phyloP scores from a whole-genome alignment of 495 filamentous ascomycete genomes.

The Hyaloscypha hepaticicola region DNA sequence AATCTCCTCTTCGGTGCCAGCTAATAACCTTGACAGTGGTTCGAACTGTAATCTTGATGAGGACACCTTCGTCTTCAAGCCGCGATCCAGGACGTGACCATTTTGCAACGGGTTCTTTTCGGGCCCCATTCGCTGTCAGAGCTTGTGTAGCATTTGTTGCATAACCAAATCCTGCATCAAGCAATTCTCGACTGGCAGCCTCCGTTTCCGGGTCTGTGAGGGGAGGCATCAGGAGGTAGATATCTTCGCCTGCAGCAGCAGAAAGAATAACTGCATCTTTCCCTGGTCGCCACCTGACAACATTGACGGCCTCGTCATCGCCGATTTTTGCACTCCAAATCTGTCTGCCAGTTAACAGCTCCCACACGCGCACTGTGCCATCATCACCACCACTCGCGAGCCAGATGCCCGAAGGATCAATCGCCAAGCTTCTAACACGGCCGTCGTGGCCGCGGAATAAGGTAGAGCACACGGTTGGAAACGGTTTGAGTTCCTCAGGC shows the following conservation, averaged over 20 bases:
- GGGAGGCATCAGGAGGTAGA: constrained; percentile 80
- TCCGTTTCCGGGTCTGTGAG: constrained; percentile 71
- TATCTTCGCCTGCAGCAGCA: constrained; percentile 77
- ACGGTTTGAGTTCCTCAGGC: constrained; percentile 88
- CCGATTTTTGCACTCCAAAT: constrained; percentile 80
- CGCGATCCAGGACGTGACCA: constrained; percentile 79
- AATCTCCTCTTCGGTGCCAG: constrained; percentile 94
- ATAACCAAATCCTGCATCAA: constrained; percentile 89
- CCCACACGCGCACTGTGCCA: constrained; percentile 89
- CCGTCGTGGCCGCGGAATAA: constrained; percentile 88
- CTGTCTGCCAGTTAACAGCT: constrained; percentile 81
- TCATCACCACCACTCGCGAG: constrained; percentile 93
- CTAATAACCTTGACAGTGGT: constrained; percentile 84
- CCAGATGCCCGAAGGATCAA: constrained; percentile 76
- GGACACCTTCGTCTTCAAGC: constrained; percentile 73
- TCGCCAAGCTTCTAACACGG: constrained; percentile 74
- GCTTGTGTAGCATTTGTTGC: constrained; percentile 64
- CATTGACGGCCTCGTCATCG: constrained; percentile 79
- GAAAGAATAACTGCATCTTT: constrained; percentile 79
- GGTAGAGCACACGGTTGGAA: constrained; percentile 83
- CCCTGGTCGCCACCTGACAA: constrained; percentile 85
- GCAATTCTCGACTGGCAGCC: constrained; percentile 66
- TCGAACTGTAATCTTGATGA: constrained; percentile 75
- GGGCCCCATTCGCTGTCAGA: constrained; percentile 54
- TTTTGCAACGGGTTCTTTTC: constrained; percentile 72